These are phyloP conservation scores for Hanseniaspora mollemarum DNA, from an alignment of 805 yeast genomes.

Conservation along the genomic window DNA sequence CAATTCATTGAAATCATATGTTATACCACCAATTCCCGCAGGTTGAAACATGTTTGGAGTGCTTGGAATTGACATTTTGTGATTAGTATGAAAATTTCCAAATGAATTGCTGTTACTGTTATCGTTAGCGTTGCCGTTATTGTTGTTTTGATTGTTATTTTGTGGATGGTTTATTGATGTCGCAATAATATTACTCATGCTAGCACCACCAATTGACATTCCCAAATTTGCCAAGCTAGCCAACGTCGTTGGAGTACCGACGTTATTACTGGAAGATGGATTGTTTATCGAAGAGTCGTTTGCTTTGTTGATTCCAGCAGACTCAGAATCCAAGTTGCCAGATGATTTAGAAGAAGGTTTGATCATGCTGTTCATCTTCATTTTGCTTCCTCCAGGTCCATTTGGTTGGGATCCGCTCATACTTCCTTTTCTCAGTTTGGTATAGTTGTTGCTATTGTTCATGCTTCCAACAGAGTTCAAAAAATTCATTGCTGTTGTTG, in stretches of 20 bases:
- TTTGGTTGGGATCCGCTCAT: neutral
- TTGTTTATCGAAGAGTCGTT: neutral
- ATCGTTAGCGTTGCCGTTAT: conserved; percentile 23
- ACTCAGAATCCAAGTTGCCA: neutral
- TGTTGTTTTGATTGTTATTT: neutral
- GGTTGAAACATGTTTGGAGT: conserved; percentile 23
- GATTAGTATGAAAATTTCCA: conserved; percentile 17
- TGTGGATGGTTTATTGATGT: conserved; percentile 19
- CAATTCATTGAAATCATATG: conserved; percentile 27
- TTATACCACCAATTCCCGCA: conserved; percentile 28
- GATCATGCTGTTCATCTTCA: neutral
- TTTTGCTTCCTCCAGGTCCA: neutral
- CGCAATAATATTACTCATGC: conserved; percentile 18
- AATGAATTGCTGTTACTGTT: conserved; percentile 21
- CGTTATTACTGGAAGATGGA: neutral
- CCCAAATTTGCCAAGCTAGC: conserved; percentile 8
- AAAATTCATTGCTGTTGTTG: conserved; percentile 8
- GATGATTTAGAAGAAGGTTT: neutral
- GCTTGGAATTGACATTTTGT: conserved; percentile 18
- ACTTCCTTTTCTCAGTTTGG: neutral
- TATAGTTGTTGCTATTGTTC: neutral
- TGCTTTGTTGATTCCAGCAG: neutral
- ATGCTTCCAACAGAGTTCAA: neutral
- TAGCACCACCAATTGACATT: conserved; percentile 14
- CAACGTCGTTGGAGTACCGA: conserved; percentile 4